These are phyloP conservation scores for Alisma plantagoaquatica DNA, from an alignment of 106 monocot genomes.

Conservation along the genomic window DNA sequence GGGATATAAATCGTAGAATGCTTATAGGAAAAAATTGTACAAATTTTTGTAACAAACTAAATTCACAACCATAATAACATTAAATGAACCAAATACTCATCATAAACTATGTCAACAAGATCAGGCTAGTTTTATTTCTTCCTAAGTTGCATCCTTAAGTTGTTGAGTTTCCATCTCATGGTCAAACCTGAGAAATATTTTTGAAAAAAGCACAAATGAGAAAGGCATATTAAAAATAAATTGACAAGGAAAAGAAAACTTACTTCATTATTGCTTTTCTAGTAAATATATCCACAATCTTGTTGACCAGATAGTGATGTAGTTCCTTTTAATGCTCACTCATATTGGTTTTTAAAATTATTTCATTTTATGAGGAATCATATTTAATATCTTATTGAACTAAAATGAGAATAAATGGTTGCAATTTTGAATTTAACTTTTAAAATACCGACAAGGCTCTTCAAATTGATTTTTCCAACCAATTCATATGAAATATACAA, in stretches of 20 bases:
- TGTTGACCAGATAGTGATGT: constrained; percentile 63
- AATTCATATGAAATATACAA: too few species aligned
- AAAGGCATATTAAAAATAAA: background rate
- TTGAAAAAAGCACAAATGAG: constrained; percentile 3
- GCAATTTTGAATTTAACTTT: constrained; percentile 81
- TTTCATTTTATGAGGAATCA: constrained; percentile 95
- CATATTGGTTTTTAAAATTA: constrained; percentile 93
- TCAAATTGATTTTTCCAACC: too few species aligned
- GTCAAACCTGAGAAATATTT: constrained; percentile 44
- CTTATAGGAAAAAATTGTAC: too few species aligned
- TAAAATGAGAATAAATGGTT: constrained; percentile 82
- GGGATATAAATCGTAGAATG: constrained; percentile 47
- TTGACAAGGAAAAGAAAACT: background rate
- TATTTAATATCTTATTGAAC: constrained; percentile 85
- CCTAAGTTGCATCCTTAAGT: constrained; percentile 69
- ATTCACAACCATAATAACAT: too few species aligned
- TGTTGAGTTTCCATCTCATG: constrained; percentile 66
- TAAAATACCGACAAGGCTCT: constrained; percentile 70
- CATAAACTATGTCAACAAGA: constrained; percentile 61
- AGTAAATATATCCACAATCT: constrained; percentile 61
- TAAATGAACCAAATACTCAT: too few species aligned
- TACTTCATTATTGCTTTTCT: constrained; percentile 28
- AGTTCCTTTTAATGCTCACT: constrained; percentile 70
- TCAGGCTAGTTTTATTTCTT: constrained; percentile 95
- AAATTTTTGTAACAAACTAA: too few species aligned